Evolutionary conservation across 208 protist genomes (phyloP).

Genomic region (Crithidia acanthocephali): DNA sequence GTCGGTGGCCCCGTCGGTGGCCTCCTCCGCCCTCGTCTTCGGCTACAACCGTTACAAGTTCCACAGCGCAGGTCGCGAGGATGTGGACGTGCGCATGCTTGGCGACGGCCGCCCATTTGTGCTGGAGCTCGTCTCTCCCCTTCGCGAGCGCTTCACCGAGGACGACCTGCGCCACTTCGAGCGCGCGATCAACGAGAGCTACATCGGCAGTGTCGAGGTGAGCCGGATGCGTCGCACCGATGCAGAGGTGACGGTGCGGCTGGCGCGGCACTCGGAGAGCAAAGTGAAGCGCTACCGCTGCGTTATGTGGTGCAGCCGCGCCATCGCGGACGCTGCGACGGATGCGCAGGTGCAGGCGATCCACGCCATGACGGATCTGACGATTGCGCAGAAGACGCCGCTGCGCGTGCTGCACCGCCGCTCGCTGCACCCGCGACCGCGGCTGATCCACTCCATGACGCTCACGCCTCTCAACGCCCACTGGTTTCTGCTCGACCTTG

Average conservation of each 20-base stretch:
- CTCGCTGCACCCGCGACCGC: conserved; percentile 72
- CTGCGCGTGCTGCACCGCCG: conserved; percentile 96
- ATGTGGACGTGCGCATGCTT: conserved; percentile 96
- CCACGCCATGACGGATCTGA: conserved; percentile 58
- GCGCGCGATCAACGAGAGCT: conserved; percentile 55
- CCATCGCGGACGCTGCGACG: conserved; percentile 44
- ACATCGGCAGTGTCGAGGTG: conserved; percentile 76
- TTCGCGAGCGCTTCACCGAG: conserved; percentile 52
- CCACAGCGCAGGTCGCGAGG: conserved; percentile 94
- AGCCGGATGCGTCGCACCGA: conserved; percentile 60
- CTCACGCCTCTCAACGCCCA: conserved; percentile 80
- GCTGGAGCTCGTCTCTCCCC: conserved; percentile 86
- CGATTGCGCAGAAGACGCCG: conserved; percentile 90
- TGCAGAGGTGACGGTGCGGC: conserved; percentile 70
- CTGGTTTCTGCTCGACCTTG: conserved; percentile 92
- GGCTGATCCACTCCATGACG: conserved; percentile 86
- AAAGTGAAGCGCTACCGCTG: conserved; percentile 93
- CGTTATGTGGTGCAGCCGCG: conserved; percentile 81
- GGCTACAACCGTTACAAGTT: conserved; percentile 91
- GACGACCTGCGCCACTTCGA: conserved; percentile 54
- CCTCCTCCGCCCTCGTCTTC: conserved; percentile 48
- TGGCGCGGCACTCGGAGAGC: conserved; percentile 85
- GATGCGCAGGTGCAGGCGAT: conserved; percentile 47
- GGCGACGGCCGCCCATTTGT: conserved; percentile 94
- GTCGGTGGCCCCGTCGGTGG: conserved; percentile 33